phyloP scores from a whole-genome alignment of 495 filamentous ascomycete genomes.

The Penicillium cosmopolitanum region DNA sequence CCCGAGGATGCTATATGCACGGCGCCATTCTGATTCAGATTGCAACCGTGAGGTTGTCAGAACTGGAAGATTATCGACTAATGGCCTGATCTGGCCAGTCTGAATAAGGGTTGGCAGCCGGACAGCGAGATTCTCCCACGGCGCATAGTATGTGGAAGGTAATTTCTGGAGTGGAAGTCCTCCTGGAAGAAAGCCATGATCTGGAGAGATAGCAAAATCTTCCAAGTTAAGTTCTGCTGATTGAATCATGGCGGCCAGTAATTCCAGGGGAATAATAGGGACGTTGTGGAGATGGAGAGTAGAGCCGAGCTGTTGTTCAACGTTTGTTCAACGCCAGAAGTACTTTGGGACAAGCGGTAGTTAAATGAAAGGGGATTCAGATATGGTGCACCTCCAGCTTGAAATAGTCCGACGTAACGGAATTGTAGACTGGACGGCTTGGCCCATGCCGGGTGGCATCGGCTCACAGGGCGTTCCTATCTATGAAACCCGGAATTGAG shows the following conservation, averaged over 20 bases:
- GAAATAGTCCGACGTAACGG: constrained; percentile 2
- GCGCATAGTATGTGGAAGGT: constrained; percentile 81
- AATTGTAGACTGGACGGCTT: not conserved
- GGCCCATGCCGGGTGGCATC: constrained; percentile 23
- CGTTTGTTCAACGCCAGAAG: constrained; percentile 3
- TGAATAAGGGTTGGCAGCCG: constrained; percentile 80
- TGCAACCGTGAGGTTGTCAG: constrained; percentile 74
- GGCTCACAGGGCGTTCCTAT: constrained; percentile 17
- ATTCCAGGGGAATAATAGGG: not conserved
- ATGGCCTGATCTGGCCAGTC: constrained; percentile 70
- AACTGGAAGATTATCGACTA: constrained; percentile 76
- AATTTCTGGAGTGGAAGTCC: constrained; percentile 73
- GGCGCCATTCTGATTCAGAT: constrained; percentile 84
- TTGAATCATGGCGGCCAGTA: constrained; percentile 62
- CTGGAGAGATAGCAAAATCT: constrained; percentile 81
- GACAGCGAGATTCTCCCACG: constrained; percentile 79
- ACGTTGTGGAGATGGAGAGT: not conserved
- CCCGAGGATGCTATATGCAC: constrained; percentile 82
- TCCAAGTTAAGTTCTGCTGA: constrained; percentile 69
- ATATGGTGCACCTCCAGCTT: not conserved
- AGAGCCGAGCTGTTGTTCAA: constrained; percentile 4
- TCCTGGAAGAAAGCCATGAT: constrained; percentile 86
- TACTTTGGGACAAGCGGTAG: constrained; percentile 2
- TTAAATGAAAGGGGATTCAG: not conserved
- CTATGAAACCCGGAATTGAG: constrained; percentile 29